Evolutionary conservation across 2,329 filamentous ascomycete genomes (phyloP).

Genomic region (Metarhizium robertsii): DNA sequence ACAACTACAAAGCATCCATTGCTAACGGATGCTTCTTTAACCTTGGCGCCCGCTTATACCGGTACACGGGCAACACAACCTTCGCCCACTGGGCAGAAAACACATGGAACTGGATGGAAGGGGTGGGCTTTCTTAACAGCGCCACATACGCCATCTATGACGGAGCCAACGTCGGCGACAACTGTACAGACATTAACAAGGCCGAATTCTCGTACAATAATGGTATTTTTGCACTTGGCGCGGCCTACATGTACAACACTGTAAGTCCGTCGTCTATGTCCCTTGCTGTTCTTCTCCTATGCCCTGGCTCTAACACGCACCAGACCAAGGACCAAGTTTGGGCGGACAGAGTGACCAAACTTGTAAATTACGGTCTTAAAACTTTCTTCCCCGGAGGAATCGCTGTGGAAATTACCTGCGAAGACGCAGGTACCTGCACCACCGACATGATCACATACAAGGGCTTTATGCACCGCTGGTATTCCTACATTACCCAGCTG

Average conservation of each 20-base stretch:
- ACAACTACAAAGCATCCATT: constrained; percentile 60
- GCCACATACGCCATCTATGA: constrained; percentile 50
- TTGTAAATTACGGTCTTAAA: constrained; percentile 26
- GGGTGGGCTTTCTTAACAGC: constrained; percentile 46
- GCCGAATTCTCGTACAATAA: constrained; percentile 54
- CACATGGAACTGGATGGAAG: constrained; percentile 52
- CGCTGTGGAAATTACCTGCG: constrained; percentile 54
- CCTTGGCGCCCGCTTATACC: constrained; percentile 56
- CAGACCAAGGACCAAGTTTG: constrained; percentile 34
- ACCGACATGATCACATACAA: constrained; percentile 57
- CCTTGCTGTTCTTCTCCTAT: neutral
- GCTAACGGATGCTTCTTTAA: constrained; percentile 57
- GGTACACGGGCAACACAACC: constrained; percentile 57
- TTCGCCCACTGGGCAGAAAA: constrained; percentile 56
- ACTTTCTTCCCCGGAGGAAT: constrained; percentile 46
- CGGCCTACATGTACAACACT: constrained; percentile 56
- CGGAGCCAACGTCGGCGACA: constrained; percentile 39
- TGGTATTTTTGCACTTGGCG: constrained; percentile 47
- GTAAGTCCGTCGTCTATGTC: constrained; percentile 21
- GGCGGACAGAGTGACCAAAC: constrained; percentile 36
- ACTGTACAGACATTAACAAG: constrained; percentile 46
- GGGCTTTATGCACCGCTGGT: constrained; percentile 48
- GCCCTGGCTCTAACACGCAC: constrained; percentile 29
- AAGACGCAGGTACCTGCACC: constrained; percentile 44
- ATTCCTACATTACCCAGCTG: constrained; percentile 41